phyloP scores from a whole-genome alignment of 768 basidiomycete species.

The Solioccasus polychromus region DNA sequence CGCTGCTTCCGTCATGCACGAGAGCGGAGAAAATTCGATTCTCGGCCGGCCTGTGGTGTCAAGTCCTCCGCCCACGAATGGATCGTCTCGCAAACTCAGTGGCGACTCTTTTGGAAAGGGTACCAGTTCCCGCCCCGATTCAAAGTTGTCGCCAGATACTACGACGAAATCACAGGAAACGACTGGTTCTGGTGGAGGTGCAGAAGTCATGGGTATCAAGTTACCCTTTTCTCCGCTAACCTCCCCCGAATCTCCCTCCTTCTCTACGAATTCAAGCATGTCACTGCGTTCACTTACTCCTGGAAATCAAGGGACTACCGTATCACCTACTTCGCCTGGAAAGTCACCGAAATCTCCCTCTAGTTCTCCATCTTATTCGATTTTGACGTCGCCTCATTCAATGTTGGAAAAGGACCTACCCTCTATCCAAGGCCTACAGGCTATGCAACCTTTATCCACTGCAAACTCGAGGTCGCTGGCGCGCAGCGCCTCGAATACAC shows the following conservation, averaged over 20 bases:
- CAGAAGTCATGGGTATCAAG: slow-evolving; percentile 30
- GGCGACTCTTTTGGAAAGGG: slow-evolving; percentile 33
- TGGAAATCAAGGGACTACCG: slow-evolving; percentile 11
- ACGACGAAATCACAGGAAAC: slow-evolving; percentile 20
- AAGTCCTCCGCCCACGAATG: slow-evolving; percentile 27
- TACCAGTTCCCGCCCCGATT: slow-evolving; percentile 37
- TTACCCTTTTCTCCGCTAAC: slow-evolving; percentile 30
- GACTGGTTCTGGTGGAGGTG: slow-evolving; percentile 8
- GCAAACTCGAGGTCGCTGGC: slow-evolving; percentile 10
- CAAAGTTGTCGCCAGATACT: slow-evolving; percentile 33
- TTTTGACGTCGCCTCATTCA: slow-evolving; percentile 38
- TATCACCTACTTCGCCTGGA: slow-evolving; percentile 13
- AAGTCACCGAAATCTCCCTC: slow-evolving; percentile 21
- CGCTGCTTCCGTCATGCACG: slow-evolving; percentile 22
- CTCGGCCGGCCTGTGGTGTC: slow-evolving; percentile 17
- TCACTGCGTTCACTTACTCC: slow-evolving; percentile 18
- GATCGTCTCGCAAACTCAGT: slow-evolving; percentile 30
- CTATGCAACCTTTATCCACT: slow-evolving; percentile 10
- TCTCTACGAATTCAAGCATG: slow-evolving; percentile 29
- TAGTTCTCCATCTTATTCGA: slow-evolving; percentile 27
- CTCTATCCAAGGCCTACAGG: slow-evolving; percentile 31
- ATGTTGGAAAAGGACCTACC: slow-evolving; percentile 32
- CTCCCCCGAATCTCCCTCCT: slow-evolving; percentile 32
- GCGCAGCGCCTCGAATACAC: slow-evolving; percentile 8
- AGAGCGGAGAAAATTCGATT: slow-evolving; percentile 14